These are phyloP conservation scores for Gardenia jasminoides DNA, from an alignment of 257 asterid genomes.

Conservation along the genomic window DNA sequence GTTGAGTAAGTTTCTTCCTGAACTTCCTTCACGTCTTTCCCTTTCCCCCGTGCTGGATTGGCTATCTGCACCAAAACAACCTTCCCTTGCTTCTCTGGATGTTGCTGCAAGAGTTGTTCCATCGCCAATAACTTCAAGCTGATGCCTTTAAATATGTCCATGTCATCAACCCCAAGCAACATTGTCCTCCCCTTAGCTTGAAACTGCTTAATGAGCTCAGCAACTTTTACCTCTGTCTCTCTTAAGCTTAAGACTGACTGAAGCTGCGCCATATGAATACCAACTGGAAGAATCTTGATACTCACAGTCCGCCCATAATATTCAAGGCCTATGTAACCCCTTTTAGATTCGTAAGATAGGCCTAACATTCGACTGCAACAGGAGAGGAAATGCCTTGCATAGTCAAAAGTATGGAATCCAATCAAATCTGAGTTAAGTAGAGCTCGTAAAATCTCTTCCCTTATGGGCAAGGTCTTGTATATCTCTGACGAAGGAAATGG, in stretches of 20 bases:
- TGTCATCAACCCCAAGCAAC: constrained; percentile 85
- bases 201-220: constrained; percentile 57
- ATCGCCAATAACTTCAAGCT: constrained; percentile 78
- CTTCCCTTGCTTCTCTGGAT: constrained; percentile 86
- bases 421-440: constrained; percentile 75
- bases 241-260: constrained; percentile 64
- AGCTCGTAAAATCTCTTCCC: constrained; percentile 77
- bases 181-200: constrained; percentile 56
- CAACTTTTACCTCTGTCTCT: constrained; percentile 61
- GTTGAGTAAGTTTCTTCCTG: constrained; percentile 69
- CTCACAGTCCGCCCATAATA: constrained; percentile 90
- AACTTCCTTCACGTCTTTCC: constrained; percentile 84
- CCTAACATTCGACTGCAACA: constrained; percentile 92
- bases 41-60: constrained; percentile 82
- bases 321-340: constrained; percentile 88
- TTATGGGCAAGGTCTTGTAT: constrained; percentile 70
- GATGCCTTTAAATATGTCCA: constrained; percentile 89
- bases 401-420: constrained; percentile 87
- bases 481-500: constrained; percentile 88
- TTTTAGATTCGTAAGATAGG: constrained; percentile 72
- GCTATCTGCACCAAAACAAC: constrained; percentile 88
- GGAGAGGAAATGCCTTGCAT: constrained; percentile 85
- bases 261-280: constrained; percentile 89
- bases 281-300: constrained; percentile 89
- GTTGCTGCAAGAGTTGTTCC: constrained; percentile 75